Evolutionary conservation across 768 basidiomycete species (phyloP), one percentile per base, ranked within the genome.

Genomic region (Termitomyces sp.): DNA sequence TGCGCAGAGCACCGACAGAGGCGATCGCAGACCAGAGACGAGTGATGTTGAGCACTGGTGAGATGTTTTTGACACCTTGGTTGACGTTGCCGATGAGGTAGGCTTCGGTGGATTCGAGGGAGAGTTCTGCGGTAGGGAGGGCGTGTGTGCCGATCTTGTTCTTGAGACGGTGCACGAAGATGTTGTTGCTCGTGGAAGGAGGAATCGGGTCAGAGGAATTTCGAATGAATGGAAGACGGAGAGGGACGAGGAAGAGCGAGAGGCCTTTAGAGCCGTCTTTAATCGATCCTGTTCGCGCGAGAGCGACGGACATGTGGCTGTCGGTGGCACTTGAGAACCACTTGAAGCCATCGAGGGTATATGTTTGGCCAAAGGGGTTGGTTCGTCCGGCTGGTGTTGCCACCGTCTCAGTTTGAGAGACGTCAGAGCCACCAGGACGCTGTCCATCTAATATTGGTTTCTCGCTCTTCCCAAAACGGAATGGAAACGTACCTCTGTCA

Each of bases 281-380:
- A 30, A 68, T 59, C 0, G 81, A 69, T 0, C 87, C 89, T 1
- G 89, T 91, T 39, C 89, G 85, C 6, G 88, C 91, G 6, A 92
- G 74, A 1, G 87, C 88, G 27, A 92, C 76, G 0, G 88, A 80
- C 9, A 91, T 74, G 59, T 92, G 76, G 61, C 86, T 83, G 64
- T 92, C 91, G 0, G 89, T 89, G 1, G 91, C 91, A 63, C 87
- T 89, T 16, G 89, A 90, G 70, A 91, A 91, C 89, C 89, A 91
- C 72, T 91, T 91, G 69, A 91, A 82, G 3, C 89, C 88, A 62
- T 90, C 75, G 22, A 91, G 69, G 20, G 66, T 73, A 68, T 88
- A 88, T 51, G 76, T 70, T 3, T 80, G 73, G 20, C 87, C 87
- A 57, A 81, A 74, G 6, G 44, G 55, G 57, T 75, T 67, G 1